phyloP scores from a whole-genome alignment of 352 stramenopile species.

The Phytopythium cucurbitacearum region DNA sequence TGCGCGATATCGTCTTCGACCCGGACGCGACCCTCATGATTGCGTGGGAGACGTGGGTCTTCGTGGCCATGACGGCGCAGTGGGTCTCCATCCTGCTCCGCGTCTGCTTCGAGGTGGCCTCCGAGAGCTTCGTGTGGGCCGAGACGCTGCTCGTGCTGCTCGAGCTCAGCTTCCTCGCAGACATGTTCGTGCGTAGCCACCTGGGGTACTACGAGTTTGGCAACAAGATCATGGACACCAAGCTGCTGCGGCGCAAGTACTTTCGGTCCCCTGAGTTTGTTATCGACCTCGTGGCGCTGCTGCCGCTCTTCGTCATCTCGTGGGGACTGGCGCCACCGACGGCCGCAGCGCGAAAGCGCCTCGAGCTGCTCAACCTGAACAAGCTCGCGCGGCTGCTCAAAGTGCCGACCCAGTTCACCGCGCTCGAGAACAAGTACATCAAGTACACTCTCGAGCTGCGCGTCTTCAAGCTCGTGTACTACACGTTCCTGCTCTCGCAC shows the following conservation, averaged over 20 bases:
- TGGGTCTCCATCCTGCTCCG: conserved; percentile 39
- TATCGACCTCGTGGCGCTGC: conserved; percentile 40
- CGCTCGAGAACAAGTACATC: conserved; percentile 57
- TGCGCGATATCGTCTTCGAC: conserved; percentile 34
- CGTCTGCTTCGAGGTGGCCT: conserved; percentile 37
- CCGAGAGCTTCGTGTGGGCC: not conserved
- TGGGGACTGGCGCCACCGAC: conserved; percentile 18
- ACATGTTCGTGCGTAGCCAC: conserved; percentile 48
- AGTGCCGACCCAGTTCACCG: conserved; percentile 42
- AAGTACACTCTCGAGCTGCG: conserved; percentile 58
- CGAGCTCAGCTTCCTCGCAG: conserved; percentile 43
- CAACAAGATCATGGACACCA: conserved; percentile 60
- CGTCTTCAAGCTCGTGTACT: conserved; percentile 74
- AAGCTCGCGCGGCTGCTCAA: conserved; percentile 58
- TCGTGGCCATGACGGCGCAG: conserved; percentile 45
- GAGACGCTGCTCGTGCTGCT: conserved; percentile 34
- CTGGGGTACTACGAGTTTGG: conserved; percentile 64
- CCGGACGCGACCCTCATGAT: conserved; percentile 44
- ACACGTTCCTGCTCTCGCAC: conserved; percentile 60
- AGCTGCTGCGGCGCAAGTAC: conserved; percentile 38
- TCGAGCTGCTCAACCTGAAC: conserved; percentile 62
- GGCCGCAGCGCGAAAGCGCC: not conserved
- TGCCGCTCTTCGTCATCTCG: conserved; percentile 49
- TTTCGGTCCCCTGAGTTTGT: conserved; percentile 36
- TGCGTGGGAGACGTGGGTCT: conserved; percentile 59